Conservation (phyloP, 495 filamentous ascomycete genomes). For the Lasiosphaeria hispida region DNA sequence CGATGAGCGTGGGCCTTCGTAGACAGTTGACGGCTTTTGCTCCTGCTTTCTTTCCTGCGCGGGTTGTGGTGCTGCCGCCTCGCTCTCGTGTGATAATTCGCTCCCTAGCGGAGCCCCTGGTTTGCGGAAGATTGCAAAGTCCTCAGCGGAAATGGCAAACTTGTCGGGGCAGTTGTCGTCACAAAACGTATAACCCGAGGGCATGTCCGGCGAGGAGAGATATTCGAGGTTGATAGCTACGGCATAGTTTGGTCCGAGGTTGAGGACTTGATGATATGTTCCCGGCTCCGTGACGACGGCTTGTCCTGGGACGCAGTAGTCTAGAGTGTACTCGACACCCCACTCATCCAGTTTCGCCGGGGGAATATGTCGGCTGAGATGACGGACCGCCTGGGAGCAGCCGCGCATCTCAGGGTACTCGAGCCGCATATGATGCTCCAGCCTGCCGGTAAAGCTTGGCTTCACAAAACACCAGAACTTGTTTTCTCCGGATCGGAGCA, state of each 20-base stretch:
- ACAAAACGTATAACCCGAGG: conserved; percentile 27
- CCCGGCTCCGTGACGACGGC: conserved; percentile 34
- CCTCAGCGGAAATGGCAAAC: conserved; percentile 28
- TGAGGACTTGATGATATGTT: conserved; percentile 38
- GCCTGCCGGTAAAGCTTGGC: conserved; percentile 20
- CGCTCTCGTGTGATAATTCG: too few relatives aligned
- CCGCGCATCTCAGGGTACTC: conserved; percentile 29
- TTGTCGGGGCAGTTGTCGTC: conserved; percentile 30
- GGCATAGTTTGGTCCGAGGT: conserved; percentile 34
- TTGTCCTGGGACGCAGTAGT: conserved; percentile 35
- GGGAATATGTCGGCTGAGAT: conserved; percentile 34
- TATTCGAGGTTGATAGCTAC: conserved; percentile 37
- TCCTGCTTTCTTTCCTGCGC: neutral
- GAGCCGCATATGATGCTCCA: conserved; percentile 26
- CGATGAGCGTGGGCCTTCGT: too few relatives aligned
- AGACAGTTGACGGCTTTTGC: too few relatives aligned
- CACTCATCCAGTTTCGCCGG: conserved; percentile 29
- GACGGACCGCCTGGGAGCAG: conserved; percentile 34
- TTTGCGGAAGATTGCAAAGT: conserved; percentile 22
- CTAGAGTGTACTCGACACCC: conserved; percentile 36
- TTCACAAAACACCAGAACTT: conserved; percentile 39
- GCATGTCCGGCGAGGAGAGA: conserved; percentile 29
- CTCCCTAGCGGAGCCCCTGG: too few relatives aligned
- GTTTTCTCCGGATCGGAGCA: conserved; percentile 32
- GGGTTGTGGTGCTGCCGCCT: too few relatives aligned